A percentile compares a stretch with the other conserved stretches of the same genome.
These are phyloP conservation scores for Pleoardoris graminearum DNA, from an alignment of 2,329 filamentous ascomycete genomes.

Conservation along the genomic window DNA sequence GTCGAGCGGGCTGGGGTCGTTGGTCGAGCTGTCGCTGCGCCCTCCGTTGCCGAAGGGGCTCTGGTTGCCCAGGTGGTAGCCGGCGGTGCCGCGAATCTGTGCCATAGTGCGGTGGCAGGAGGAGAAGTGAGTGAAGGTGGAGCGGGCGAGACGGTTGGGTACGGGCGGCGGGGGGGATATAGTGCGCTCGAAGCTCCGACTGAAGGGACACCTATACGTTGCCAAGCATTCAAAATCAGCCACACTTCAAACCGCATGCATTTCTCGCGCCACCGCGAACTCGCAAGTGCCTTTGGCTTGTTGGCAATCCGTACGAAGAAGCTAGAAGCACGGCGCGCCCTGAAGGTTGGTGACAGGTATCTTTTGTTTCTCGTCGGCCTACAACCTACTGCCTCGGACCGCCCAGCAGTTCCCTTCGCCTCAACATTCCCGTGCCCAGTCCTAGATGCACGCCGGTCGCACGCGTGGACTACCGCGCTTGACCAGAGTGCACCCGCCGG, in stretches of 20 bases:
- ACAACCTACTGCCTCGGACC: conserved; percentile 3
- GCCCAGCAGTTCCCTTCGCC: background rate
- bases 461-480: background rate
- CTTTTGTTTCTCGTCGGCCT: conserved; percentile 4
- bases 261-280: background rate
- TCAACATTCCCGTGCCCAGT: background rate
- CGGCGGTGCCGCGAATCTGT: conserved; percentile 67
- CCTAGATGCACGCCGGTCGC: background rate
- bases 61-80: conserved; percentile 80
- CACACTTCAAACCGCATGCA: background rate
- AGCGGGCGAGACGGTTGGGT: conserved; percentile 24
- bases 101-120: conserved; percentile 51
- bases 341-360: conserved; percentile 7
- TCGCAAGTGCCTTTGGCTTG: background rate
- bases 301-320: background rate
- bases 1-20: conserved; percentile 78
- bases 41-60: conserved; percentile 69
- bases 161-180: conserved; percentile 33
- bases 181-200: conserved; percentile 30
- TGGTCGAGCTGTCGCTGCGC: conserved; percentile 60
- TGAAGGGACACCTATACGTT: conserved; percentile 17
- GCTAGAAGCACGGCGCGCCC: background rate
- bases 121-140: conserved; percentile 20
- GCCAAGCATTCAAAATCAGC: conserved; percentile 24
- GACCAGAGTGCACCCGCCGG: background rate